Conservation (phyloP, 2,329 filamentous ascomycete genomes). For the Cladosporium sp. region DNA sequence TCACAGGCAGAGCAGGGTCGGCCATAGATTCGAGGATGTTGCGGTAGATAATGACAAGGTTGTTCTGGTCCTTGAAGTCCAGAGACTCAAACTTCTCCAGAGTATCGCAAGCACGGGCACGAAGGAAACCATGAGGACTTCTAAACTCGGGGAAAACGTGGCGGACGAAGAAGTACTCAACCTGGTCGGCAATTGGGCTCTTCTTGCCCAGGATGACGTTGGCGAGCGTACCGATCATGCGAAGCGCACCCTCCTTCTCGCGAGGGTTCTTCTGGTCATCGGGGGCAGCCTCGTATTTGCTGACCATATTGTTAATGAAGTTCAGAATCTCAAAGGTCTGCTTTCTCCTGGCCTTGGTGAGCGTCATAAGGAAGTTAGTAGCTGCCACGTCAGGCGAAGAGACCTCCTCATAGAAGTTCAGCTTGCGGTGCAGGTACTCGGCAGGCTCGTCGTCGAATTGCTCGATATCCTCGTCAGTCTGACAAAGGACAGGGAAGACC, state of each 20-base stretch:
- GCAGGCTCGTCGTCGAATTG: constrained; percentile 92
- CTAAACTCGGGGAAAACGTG: constrained; percentile 98
- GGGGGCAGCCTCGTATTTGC: constrained; percentile 78
- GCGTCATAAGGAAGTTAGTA: constrained; percentile 90
- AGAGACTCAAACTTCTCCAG: constrained; percentile 97
- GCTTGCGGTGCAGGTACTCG: constrained; percentile 93
- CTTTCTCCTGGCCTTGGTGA: constrained; percentile 92
- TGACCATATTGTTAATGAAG: constrained; percentile 93
- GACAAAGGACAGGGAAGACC: constrained; percentile 90
- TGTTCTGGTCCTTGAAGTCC: constrained; percentile 94
- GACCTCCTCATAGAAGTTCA: constrained; percentile 97
- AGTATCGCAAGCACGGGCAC: constrained; percentile 92
- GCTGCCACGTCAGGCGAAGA: constrained; percentile 92
- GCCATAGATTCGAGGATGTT: constrained; percentile 97
- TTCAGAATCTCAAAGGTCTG: constrained; percentile 92
- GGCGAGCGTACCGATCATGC: constrained; percentile 94
- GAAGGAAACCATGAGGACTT: constrained; percentile 84
- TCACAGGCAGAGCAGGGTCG: constrained; percentile 85
- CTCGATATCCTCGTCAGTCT: constrained; percentile 86
- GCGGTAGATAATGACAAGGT: constrained; percentile 91
- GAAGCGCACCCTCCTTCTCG: constrained; percentile 90
- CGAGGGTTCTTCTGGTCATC: constrained; percentile 89
- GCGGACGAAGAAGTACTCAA: constrained; percentile 96
- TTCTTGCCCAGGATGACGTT: constrained; percentile 96
- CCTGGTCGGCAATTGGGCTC: constrained; percentile 94